Conservation (phyloP, 179 eudicot genomes). For the Dionaea muscipula region DNA sequence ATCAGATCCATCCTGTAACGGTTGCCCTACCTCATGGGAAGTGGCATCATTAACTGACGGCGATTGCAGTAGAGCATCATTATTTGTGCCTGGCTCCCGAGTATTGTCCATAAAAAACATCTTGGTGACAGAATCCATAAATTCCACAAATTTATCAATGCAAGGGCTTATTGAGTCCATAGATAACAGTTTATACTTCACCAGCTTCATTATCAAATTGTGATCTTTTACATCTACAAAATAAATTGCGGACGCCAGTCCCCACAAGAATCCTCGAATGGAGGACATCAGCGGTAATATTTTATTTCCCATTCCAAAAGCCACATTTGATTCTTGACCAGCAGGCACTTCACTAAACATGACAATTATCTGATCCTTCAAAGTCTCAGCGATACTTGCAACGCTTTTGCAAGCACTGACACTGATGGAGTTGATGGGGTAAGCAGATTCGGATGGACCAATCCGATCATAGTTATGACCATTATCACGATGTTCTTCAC, state of each 20-base stretch:
- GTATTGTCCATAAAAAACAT: constrained; percentile 26
- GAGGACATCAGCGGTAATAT: constrained; percentile 43
- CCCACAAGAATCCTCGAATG: constrained; percentile 61
- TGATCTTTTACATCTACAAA: constrained; percentile 17
- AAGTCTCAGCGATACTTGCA: constrained; percentile 31
- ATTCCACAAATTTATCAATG: constrained; percentile 27
- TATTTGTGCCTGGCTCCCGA: constrained; percentile 10
- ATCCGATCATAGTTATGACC: constrained; percentile 9
- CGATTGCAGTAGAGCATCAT: constrained; percentile 15
- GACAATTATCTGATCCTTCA: constrained; percentile 31
- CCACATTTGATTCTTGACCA: constrained; percentile 12
- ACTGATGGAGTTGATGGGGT: constrained; percentile 15
- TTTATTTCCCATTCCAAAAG: constrained; percentile 15
- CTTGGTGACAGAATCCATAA: constrained; percentile 20
- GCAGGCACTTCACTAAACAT: constrained; percentile 16
- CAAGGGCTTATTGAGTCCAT: constrained; percentile 31
- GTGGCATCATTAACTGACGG: constrained; percentile 11
- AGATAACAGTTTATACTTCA: constrained; percentile 21
- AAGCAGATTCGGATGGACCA: constrained; percentile 9
- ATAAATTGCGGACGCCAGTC: constrained; percentile 48
- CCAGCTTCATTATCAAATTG: constrained; percentile 23
- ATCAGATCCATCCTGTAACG: constrained; percentile 10
- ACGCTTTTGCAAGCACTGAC: constrained; percentile 29
- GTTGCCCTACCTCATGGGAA: constrained; percentile 12
- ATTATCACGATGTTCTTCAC: constrained; percentile 13